Evolutionary conservation across 2,329 filamentous ascomycete genomes (phyloP).

Genomic region (Mollisiaceae sp.): DNA sequence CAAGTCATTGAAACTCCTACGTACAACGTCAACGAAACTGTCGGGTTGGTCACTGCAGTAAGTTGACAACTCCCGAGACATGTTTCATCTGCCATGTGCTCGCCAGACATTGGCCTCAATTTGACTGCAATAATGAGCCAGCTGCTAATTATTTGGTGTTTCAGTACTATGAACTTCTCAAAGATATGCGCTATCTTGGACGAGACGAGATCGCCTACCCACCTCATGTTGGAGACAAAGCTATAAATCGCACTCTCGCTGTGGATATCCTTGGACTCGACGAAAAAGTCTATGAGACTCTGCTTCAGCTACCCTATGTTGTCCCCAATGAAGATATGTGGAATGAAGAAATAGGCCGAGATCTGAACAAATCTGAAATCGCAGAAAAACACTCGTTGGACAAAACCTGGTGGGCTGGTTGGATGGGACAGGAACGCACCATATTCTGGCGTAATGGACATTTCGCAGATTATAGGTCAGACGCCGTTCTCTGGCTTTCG

Average conservation of each 20-base stretch:
- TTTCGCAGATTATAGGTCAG: constrained; percentile 16
- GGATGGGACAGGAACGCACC: constrained; percentile 14
- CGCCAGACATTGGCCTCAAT: neutral
- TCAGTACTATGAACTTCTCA: constrained; percentile 17
- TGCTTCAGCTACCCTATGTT: constrained; percentile 21
- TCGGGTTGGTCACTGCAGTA: constrained; percentile 13
- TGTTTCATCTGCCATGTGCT: constrained; percentile 1
- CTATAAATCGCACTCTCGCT: constrained; percentile 18
- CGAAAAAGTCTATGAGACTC: constrained; percentile 15
- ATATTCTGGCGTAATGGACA: constrained; percentile 14
- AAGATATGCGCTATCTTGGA: constrained; percentile 17
- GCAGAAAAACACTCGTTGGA: constrained; percentile 3
- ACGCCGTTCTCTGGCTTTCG: constrained; percentile 8
- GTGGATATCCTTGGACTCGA: constrained; percentile 12
- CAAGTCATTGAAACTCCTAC: neutral
- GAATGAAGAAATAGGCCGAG: neutral
- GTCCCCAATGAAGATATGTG: constrained; percentile 13
- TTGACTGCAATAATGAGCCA: neutral
- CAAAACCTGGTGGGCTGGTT: constrained; percentile 11
- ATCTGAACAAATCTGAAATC: constrained; percentile 7
- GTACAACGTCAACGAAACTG: constrained; percentile 15
- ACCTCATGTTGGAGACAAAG: constrained; percentile 10
- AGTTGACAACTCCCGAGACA: neutral
- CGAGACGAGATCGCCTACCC: constrained; percentile 18
- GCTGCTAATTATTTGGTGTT: neutral